A percentile compares a stretch with the other conserved stretches of the same genome.
Conservation (phyloP, 164 flowering plant species). For the Aristolochia californica region DNA sequence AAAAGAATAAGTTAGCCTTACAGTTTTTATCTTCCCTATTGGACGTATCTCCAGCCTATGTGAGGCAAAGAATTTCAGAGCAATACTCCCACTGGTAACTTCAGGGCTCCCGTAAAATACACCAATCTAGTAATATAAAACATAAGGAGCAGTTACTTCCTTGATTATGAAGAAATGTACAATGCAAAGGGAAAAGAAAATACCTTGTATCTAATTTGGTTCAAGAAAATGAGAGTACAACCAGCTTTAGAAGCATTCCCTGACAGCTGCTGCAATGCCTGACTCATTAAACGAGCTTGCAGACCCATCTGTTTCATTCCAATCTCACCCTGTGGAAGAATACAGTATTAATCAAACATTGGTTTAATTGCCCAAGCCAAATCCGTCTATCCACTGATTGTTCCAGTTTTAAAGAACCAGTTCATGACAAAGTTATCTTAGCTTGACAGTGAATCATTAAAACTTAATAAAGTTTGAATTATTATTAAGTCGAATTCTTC, state of each 20-base stretch:
- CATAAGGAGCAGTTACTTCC: background rate
- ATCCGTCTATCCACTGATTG: background rate
- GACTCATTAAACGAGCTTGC: conserved; percentile 99
- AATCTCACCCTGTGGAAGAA: conserved; percentile 67
- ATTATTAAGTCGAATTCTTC: background rate
- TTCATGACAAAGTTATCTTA: background rate
- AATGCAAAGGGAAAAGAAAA: background rate
- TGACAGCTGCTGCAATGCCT: conserved; percentile 94
- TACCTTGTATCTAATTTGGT: conserved; percentile 95
- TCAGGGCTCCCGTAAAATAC: conserved; percentile 98
- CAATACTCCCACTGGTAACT: conserved; percentile 98
- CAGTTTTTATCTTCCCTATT: conserved; percentile 91
- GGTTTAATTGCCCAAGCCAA: background rate
- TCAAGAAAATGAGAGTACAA: conserved; percentile 81
- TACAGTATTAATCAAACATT: too few relatives aligned
- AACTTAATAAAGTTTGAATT: too few relatives aligned
- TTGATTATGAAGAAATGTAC: background rate
- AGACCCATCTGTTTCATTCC: conserved; percentile 99
- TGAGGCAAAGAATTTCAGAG: conserved; percentile 94
- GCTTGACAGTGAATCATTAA: too few relatives aligned
- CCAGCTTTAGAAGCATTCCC: conserved; percentile 99
- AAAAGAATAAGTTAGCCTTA: conserved; percentile 29
- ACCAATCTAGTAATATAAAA: conserved; percentile 55
- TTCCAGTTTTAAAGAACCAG: background rate
- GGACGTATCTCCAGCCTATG: conserved; percentile 92